Conservation (phyloP, 2,329 filamentous ascomycete species). For the Thielaviopsis ethacetica region DNA sequence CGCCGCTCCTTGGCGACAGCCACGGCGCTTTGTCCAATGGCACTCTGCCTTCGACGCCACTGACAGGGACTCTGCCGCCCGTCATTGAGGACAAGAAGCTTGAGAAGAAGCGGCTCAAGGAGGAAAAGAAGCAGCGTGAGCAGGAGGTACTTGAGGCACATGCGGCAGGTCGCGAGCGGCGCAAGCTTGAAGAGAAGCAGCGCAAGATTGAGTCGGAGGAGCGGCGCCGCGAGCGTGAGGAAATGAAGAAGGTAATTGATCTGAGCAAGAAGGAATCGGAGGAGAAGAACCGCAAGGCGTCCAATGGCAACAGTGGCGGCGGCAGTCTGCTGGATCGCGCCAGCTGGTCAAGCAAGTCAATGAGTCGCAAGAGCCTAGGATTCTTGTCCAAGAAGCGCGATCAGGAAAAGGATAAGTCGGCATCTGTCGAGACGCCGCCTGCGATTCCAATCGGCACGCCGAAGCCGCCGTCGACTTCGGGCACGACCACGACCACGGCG, state of each 20-base stretch:
- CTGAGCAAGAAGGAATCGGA: slow-evolving; percentile 37
- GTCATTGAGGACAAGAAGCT: slow-evolving; percentile 24
- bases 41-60: background rate
- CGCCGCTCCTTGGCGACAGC: slow-evolving; percentile 24
- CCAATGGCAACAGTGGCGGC: slow-evolving; percentile 25
- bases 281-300: slow-evolving; percentile 19
- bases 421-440: background rate
- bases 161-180: slow-evolving; percentile 36
- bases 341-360: slow-evolving; percentile 57
- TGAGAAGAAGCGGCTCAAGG: slow-evolving; percentile 19
- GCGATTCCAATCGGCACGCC: background rate
- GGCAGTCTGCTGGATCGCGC: slow-evolving; percentile 43
- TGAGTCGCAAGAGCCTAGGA: slow-evolving; percentile 59
- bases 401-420: slow-evolving; percentile 13
- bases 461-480: background rate
- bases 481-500: background rate
- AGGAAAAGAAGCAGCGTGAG: slow-evolving; percentile 21
- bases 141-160: slow-evolving; percentile 40
- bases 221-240: slow-evolving; percentile 31
- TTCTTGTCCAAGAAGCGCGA: slow-evolving; percentile 42
- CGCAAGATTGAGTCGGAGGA: background rate
- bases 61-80: background rate
- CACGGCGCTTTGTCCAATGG: background rate
- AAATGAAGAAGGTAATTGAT: slow-evolving; percentile 47
- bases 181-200: slow-evolving; percentile 39